phyloP scores from a whole-genome alignment of 1,284 basidiomycete genomes.

The Ceratobasidium sp. region DNA sequence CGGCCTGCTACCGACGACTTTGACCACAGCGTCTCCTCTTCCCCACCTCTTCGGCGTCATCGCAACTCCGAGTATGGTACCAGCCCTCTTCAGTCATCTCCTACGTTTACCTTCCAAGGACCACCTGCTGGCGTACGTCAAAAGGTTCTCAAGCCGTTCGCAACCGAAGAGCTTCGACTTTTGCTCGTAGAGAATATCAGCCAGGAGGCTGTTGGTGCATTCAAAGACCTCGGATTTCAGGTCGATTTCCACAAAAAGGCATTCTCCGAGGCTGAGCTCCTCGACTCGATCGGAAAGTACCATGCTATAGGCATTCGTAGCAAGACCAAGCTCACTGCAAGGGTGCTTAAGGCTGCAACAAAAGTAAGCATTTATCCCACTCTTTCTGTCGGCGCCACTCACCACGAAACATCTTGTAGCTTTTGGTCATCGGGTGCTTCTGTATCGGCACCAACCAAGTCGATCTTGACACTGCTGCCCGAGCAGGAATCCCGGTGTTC shows the following conservation, averaged over 20 bases:
- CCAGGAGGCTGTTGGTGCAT: constrained; percentile 84
- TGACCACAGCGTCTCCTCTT: constrained; percentile 24
- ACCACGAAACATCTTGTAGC: constrained; percentile 59
- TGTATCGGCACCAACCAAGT: constrained; percentile 99
- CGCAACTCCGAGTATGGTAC: constrained; percentile 17
- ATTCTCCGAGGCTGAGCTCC: constrained; percentile 91
- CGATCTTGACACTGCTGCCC: constrained; percentile 85
- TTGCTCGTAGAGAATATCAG: constrained; percentile 96
- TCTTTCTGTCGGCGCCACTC: background rate
- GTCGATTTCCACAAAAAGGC: constrained; percentile 92
- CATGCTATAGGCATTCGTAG: constrained; percentile 96
- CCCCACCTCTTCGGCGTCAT: constrained; percentile 13
- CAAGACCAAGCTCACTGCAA: constrained; percentile 95
- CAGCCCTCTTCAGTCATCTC: constrained; percentile 35
- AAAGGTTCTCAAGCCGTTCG: constrained; percentile 77
- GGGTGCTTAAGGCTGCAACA: constrained; percentile 85
- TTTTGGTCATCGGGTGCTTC: constrained; percentile 98
- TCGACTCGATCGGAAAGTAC: constrained; percentile 87
- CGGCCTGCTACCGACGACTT: background rate
- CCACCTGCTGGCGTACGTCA: background rate
- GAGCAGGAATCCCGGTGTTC: constrained; percentile 96
- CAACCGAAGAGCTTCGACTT: constrained; percentile 79
- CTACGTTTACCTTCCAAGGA: background rate
- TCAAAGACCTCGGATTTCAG: constrained; percentile 88
- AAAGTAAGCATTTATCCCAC: constrained; percentile 29